These are phyloP conservation scores for Cyclostephanos tholiformis DNA, from an alignment of 108 stramenopile species.

Conservation along the genomic window DNA sequence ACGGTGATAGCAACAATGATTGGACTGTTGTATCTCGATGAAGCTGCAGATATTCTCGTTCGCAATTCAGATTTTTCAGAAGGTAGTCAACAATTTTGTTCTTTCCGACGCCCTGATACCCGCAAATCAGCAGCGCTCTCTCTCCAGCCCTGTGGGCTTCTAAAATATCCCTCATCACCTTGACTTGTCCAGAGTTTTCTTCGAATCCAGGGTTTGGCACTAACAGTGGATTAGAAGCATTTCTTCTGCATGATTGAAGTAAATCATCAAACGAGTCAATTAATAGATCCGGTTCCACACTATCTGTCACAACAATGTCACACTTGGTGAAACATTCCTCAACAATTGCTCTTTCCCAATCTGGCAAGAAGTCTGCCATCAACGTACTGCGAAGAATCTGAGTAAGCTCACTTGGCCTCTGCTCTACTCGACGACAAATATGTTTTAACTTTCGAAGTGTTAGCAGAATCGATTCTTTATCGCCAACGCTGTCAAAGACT, in stretches of 20 bases:
- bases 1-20: constrained; percentile 63
- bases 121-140: constrained; percentile 69
- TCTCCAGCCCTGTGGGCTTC: constrained; percentile 66
- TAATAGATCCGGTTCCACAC: background rate
- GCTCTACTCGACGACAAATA: constrained; percentile 52
- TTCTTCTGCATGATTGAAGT: constrained; percentile 32
- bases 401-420: constrained; percentile 33
- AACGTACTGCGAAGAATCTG: constrained; percentile 41
- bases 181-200: constrained; percentile 52
- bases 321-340: constrained; percentile 42
- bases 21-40: constrained; percentile 91
- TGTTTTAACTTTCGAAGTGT: constrained; percentile 58
- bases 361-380: constrained; percentile 55
- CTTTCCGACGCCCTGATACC: constrained; percentile 94
- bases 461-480: constrained; percentile 50
- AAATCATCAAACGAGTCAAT: constrained; percentile 24
- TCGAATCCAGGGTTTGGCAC: constrained; percentile 55
- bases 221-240: constrained; percentile 45
- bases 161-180: constrained; percentile 54
- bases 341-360: constrained; percentile 50
- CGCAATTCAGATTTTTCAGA: constrained; percentile 59
- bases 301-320: constrained; percentile 17
- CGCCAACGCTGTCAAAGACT: constrained; percentile 51
- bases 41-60: constrained; percentile 93
- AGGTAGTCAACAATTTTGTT: constrained; percentile 83